Evolutionary conservation across 2,329 filamentous ascomycete genomes (phyloP).

Genomic region (Aureobasidium sp.): DNA sequence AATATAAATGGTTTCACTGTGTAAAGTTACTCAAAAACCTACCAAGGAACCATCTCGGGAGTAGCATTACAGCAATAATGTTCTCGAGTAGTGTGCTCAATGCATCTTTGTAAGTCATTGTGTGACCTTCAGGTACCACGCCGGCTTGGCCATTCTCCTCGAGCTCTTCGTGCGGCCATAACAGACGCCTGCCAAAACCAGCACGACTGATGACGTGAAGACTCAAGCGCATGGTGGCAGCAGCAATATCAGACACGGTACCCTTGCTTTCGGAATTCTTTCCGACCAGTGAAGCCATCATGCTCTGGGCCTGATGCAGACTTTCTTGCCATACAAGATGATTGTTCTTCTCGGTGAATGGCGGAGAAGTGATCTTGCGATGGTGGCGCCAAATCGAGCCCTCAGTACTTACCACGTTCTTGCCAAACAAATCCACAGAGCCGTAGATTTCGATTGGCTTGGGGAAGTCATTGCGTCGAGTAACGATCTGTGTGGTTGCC

Average conservation of each 20-base stretch:
- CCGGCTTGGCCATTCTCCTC: slow-evolving; percentile 22
- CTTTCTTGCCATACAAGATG: slow-evolving; percentile 58
- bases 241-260: slow-evolving; percentile 51
- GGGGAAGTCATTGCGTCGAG: slow-evolving; percentile 62
- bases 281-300: slow-evolving; percentile 54
- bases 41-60: slow-evolving; percentile 52
- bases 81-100: slow-evolving; percentile 56
- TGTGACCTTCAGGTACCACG: slow-evolving; percentile 44
- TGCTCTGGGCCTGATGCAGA: slow-evolving; percentile 55
- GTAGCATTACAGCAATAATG: slow-evolving; percentile 55
- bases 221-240: slow-evolving; percentile 59
- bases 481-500: slow-evolving; percentile 58
- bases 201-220: slow-evolving; percentile 59
- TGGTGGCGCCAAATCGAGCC: slow-evolving; percentile 64
- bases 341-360: slow-evolving; percentile 72
- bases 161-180: slow-evolving; percentile 51
- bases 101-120: slow-evolving; percentile 59
- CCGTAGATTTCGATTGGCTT: slow-evolving; percentile 57
- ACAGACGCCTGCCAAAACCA: slow-evolving; percentile 58
- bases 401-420: slow-evolving; percentile 65
- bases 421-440: slow-evolving; percentile 59
- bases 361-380: slow-evolving; percentile 62
- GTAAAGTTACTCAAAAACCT: slow-evolving; percentile 24
- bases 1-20: background rate
- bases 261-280: slow-evolving; percentile 33